Base-by-base conservation (phyloP, 2,329 filamentous ascomycete species). In the Diplodia corticola region DNA sequence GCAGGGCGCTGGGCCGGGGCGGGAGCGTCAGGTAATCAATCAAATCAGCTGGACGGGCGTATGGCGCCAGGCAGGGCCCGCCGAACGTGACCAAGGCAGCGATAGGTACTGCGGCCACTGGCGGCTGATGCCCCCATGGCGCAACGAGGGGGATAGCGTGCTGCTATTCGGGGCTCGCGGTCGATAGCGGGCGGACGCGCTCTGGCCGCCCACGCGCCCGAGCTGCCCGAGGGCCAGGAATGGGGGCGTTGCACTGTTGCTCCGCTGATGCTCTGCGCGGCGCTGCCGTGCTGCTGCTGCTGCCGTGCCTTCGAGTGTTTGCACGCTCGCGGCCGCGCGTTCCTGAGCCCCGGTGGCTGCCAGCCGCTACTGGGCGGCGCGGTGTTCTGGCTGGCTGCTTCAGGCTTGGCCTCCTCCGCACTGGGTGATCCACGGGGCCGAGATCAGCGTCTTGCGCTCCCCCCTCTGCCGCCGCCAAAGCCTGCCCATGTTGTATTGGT, bases 31-130 rank as follows among this genome's bases (percentile, higher is more conserved):
- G 37, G 61, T 55, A 54, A 64, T 64, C 49, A 64, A 46, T 64
- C 61, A 64, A 64, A 64, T 64, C 61, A 64, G 61, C 49, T 64
- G 61, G 61, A 64, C 61, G 50, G 61, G 26, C 35, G 60, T 51
- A 44, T 44, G 33, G 60, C 60, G 60, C 60, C 46, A 63, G 60
- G 54, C 54, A 59, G 54, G 54, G 57, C 57, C 57, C 57, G 57
- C 57, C 7, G 57, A 61, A 61, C 61, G 61, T 64, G 61, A 64
- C 61, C 61, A 64, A 54, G 49, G 49, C 50, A 64, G 60, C 48
- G 49, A 64, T 64, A 54, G 61, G 51, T 48, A 64, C 51, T 22
- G 57, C 57, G 57, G 57, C 57, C 57, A 59, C 54, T 22, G 54
- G 54, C 54, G 30, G 60, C 60, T 64, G 60, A 64, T 64, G 57